phyloP scores from a whole-genome alignment of 306 rosid species.

The Boehmeria nivea region DNA sequence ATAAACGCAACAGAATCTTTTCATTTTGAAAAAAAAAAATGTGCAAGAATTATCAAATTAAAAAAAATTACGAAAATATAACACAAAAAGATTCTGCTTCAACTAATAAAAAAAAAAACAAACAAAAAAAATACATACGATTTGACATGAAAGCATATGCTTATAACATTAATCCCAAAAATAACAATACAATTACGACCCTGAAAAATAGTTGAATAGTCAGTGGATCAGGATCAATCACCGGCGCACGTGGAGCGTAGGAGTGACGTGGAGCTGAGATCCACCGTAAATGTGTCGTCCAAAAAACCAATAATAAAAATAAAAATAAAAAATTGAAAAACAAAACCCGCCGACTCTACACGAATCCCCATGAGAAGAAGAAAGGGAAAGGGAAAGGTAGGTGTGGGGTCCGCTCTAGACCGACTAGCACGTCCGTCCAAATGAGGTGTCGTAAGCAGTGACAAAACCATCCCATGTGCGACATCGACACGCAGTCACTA shows the following conservation, averaged over 20 bases:
- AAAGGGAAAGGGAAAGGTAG: neutral
- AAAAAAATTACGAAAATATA: no score
- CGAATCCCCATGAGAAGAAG: constrained; percentile 16
- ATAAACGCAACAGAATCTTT: no score
- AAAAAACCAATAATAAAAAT: neutral
- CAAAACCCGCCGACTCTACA: constrained; percentile 37
- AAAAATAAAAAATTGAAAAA: constrained; percentile 15
- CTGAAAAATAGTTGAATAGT: no score
- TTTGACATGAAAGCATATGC: no score
- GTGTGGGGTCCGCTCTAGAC: constrained; percentile 28
- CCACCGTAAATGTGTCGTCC: constrained; percentile 22
- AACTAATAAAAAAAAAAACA: no score
- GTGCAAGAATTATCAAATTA: no score
- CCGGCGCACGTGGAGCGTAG: constrained; percentile 8
- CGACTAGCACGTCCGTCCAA: constrained; percentile 50
- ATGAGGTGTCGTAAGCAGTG: constrained; percentile 75
- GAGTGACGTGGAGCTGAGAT: neutral
- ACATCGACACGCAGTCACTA: constrained; percentile 44
- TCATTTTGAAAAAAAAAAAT: no score
- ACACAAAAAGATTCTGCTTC: no score
- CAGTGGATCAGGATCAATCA: neutral
- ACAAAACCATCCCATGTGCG: constrained; percentile 50
- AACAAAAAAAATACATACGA: no score
- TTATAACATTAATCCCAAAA: no score
- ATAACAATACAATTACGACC: no score